Base-by-base conservation (phyloP, 805 yeast species). In the Saturnispora dispora region DNA sequence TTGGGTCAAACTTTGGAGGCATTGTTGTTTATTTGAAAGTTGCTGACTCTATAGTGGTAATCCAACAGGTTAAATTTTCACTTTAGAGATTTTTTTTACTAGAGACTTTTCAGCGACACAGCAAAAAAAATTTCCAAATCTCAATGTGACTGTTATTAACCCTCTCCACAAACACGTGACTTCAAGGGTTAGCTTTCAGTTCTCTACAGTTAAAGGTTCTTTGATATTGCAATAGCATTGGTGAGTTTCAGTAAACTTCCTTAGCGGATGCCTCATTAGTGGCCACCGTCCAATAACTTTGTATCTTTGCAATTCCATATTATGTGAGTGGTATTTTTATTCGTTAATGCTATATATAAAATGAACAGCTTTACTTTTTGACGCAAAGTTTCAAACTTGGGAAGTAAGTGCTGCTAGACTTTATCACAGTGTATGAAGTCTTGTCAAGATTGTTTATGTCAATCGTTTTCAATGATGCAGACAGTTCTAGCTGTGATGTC, bases 1-100 rank as follows among this genome's bases (percentile, higher is more conserved):
- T 78, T 72, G 99, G 99, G 77, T 93, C 99, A 79, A 90, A 83
- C 83, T 93, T 88, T 81, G 96, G 96, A 79, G 96, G 96, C 96
- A 88, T 87, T 60, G 69, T 79, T 56, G 48, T 37, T 37, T 37
- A 50, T 46, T 27, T n/a, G 39, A 32, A 25, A 39, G 28, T 46
- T 17, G 30, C 33, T 46, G 9, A 27, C 10, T 40, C 20, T 40
- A 25, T 15, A 13, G 9, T n/a, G 6, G 11, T 8, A 45, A 9
- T 5, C 20, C 30, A 47, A 28, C 35, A 32, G 25, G 37, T 33
- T 23, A 11, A 33, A 40, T 20, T 36, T 25, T 39, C 13, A 20
- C 15, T 47, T 18, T 25, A 25, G 20, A 25, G 20, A 9, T 18
- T 13, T 13, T 25, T 43, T 32, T 15, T 15, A 8, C 8, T 33